phyloP scores from a whole-genome alignment of 2,329 filamentous ascomycete genomes.

The Ophiostoma fasciatum region DNA sequence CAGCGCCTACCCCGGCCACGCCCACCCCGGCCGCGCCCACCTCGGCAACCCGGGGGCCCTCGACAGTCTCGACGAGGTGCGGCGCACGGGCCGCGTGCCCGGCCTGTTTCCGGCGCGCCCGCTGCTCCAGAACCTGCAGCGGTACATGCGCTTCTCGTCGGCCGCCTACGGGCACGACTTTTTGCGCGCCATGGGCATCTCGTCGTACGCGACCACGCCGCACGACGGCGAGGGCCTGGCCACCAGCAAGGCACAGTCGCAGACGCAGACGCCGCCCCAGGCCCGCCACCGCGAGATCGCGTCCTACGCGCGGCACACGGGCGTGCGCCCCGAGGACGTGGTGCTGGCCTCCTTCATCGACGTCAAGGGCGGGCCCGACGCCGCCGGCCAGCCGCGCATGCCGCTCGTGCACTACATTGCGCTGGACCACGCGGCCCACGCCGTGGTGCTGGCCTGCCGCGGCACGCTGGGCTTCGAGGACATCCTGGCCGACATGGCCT shows the following conservation, averaged over 20 bases:
- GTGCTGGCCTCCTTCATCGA: slow-evolving; percentile 58
- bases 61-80: slow-evolving; percentile 32
- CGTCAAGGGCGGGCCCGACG: slow-evolving; percentile 50
- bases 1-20: background rate
- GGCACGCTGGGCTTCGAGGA: slow-evolving; percentile 63
- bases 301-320: slow-evolving; percentile 49
- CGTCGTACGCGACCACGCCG: slow-evolving; percentile 28
- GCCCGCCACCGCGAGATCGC: slow-evolving; percentile 45
- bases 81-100: slow-evolving; percentile 37
- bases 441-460: slow-evolving; percentile 57
- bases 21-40: background rate
- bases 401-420: slow-evolving; percentile 62
- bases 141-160: slow-evolving; percentile 53
- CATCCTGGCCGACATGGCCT: slow-evolving; percentile 58
- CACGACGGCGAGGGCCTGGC: slow-evolving; percentile 26
- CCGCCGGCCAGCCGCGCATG: slow-evolving; percentile 48
- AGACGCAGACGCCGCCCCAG: background rate
- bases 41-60: slow-evolving; percentile 16
- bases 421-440: slow-evolving; percentile 55
- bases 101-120: slow-evolving; percentile 46
- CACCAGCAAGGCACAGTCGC: background rate
- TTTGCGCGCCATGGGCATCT: slow-evolving; percentile 47
- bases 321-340: slow-evolving; percentile 40
- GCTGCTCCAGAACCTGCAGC: slow-evolving; percentile 44
- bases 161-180: slow-evolving; percentile 52